Evolutionary conservation across 352 stramenopile genomes (phyloP).

Genomic region (Aphanomyces invadans): DNA sequence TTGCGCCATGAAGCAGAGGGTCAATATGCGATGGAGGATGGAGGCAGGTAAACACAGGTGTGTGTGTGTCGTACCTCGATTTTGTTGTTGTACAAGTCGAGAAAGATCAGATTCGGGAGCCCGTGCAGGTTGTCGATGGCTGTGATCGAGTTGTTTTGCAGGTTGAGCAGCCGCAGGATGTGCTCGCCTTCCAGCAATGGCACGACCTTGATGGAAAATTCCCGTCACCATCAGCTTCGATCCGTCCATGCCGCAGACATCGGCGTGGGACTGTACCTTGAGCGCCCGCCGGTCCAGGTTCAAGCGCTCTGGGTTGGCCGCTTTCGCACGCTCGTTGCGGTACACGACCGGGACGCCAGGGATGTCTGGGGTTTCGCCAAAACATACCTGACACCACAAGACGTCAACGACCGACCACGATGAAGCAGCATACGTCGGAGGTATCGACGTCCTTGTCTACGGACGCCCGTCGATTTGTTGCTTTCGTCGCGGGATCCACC

Average conservation of each 20-base stretch:
- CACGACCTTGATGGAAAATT: conserved; percentile 33
- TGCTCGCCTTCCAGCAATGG: conserved; percentile 85
- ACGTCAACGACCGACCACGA: no score
- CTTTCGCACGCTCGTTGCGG: conserved; percentile 59
- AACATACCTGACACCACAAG: conserved; percentile 70
- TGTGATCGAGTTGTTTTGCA: conserved; percentile 87
- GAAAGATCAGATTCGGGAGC: conserved; percentile 87
- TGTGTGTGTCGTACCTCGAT: conserved; percentile 46
- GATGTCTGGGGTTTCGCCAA: conserved; percentile 58
- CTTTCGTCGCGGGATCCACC: background rate
- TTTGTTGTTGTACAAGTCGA: conserved; percentile 90
- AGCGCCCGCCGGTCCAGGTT: conserved; percentile 85
- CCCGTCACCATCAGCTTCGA: background rate
- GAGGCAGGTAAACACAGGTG: no score
- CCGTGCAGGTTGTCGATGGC: conserved; percentile 77
- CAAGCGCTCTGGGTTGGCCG: conserved; percentile 69
- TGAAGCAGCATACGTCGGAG: background rate
- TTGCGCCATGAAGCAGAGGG: background rate
- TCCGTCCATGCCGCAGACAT: conserved; percentile 30
- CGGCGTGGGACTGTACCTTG: no score
- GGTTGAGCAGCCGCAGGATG: conserved; percentile 82
- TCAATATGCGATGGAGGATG: no score
- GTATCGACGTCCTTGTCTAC: background rate
- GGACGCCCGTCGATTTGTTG: background rate
- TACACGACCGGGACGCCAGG: conserved; percentile 67